Evolutionary conservation across 306 rosid species (phyloP).

Genomic region (Lathyrus oleraceus): DNA sequence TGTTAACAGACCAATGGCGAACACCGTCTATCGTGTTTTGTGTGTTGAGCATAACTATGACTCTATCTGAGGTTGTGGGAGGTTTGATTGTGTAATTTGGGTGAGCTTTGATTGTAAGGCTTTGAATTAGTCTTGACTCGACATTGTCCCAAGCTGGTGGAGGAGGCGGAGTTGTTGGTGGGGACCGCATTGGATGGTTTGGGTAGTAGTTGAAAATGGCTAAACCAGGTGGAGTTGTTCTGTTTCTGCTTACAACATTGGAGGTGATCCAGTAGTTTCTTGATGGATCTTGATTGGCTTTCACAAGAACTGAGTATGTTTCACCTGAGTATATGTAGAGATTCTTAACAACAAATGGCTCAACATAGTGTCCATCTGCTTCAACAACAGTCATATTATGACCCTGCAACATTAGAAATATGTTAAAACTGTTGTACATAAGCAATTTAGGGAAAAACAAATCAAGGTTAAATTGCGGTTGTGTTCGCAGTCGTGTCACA

Average conservation of each 20-base stretch:
- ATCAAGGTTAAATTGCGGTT: not conserved
- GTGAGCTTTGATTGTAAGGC: conserved; percentile 64
- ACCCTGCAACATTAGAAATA: conserved; percentile 52
- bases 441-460: not conserved
- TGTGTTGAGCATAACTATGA: conserved; percentile 76
- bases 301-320: conserved; percentile 80
- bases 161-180: conserved; percentile 53
- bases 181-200: conserved; percentile 63
- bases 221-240: conserved; percentile 67
- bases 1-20: conserved; percentile 66
- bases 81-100: conserved; percentile 50
- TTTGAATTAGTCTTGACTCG: conserved; percentile 49
- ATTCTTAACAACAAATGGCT: conserved; percentile 73
- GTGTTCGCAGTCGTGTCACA: not conserved
- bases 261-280: conserved; percentile 84
- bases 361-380: conserved; percentile 90
- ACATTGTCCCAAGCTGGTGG: conserved; percentile 68
- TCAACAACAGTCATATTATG: conserved; percentile 92
- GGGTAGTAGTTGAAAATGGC: conserved; percentile 80
- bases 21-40: conserved; percentile 48
- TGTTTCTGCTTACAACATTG: conserved; percentile 55
- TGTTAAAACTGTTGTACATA: not conserved
- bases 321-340: conserved; percentile 84
- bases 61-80: conserved; percentile 64
- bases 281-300: conserved; percentile 68